Evolutionary conservation across 202 grass and related monocot species (phyloP).

Genomic region (Digitaria exilis): DNA sequence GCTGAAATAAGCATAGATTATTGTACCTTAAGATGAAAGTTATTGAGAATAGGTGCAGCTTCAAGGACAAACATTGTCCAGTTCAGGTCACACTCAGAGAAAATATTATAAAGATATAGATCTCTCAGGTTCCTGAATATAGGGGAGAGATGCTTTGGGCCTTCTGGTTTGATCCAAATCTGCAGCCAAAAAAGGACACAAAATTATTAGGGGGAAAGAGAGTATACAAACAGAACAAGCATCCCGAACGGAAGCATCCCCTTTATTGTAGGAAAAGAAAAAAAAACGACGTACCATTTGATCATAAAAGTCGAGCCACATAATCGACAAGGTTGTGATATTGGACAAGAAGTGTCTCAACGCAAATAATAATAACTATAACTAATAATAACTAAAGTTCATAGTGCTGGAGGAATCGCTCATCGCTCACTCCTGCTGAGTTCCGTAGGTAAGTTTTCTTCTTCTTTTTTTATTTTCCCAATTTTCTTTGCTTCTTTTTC

Average conservation of each 20-base stretch:
- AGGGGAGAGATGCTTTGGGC: neutral
- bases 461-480: no score
- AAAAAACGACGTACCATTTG: neutral
- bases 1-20: neutral
- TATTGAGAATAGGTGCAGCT: neutral
- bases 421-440: no score
- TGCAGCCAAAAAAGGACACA: neutral
- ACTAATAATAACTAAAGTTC: no score
- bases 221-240: neutral
- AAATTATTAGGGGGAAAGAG: neutral
- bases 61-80: constrained; percentile 14
- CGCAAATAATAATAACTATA: no score
- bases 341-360: neutral
- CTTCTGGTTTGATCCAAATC: constrained; percentile 17
- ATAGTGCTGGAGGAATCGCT: no score
- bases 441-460: no score
- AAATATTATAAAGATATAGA: neutral
- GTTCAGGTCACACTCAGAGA: neutral
- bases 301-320: neutral
- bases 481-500: no score
- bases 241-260: no score
- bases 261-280: no score
- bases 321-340: neutral
- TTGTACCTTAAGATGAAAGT: neutral
- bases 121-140: constrained; percentile 4